Percentiles rank a stretch among this genome's conserved stretches.
These are phyloP conservation scores for Neoscytalidium dimidiatum DNA, from an alignment of 2,329 filamentous ascomycete species.

Conservation along the genomic window DNA sequence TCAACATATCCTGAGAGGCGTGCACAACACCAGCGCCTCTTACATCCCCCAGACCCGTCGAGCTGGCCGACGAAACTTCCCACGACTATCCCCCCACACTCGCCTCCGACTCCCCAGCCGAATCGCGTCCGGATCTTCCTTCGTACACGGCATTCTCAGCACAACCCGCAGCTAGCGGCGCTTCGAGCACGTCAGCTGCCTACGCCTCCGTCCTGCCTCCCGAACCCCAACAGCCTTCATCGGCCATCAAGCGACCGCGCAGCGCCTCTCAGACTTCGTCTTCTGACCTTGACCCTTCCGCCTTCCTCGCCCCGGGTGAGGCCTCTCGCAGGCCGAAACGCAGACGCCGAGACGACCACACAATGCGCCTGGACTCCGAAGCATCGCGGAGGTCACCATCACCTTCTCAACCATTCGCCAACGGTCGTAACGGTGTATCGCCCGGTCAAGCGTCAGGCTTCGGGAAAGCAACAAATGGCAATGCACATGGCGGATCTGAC, in stretches of 20 bases:
- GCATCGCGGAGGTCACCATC: slow-evolving; percentile 37
- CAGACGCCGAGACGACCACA: slow-evolving; percentile 43
- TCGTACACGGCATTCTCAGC: slow-evolving; percentile 42
- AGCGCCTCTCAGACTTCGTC: slow-evolving; percentile 34
- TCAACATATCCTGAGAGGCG: slow-evolving; percentile 5
- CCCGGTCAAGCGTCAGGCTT: slow-evolving; percentile 29
- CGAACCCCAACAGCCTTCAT: slow-evolving; percentile 21
- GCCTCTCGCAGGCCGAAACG: slow-evolving; percentile 44
- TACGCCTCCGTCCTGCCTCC: slow-evolving; percentile 22
- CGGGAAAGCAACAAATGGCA: slow-evolving; percentile 44
- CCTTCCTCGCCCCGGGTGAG: slow-evolving; percentile 30
- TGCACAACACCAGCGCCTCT: slow-evolving; percentile 27
- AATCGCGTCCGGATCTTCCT: slow-evolving; percentile 55
- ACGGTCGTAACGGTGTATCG: slow-evolving; percentile 40
- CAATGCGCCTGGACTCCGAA: slow-evolving; percentile 47
- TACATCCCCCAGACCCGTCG: slow-evolving; percentile 52
- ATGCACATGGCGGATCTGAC: slow-evolving; percentile 39
- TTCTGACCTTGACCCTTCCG: slow-evolving; percentile 22
- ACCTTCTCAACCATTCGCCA: slow-evolving; percentile 39
- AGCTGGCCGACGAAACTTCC: slow-evolving; percentile 69
- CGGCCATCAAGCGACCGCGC: slow-evolving; percentile 34
- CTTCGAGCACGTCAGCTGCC: slow-evolving; percentile 24
- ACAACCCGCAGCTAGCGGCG: slow-evolving; percentile 29
- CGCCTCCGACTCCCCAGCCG: slow-evolving; percentile 68
- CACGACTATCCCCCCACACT: slow-evolving; percentile 59